These are phyloP conservation scores for Polytrichum formosum DNA, from an alignment of 225 moss, liverwort and hornwort genomes.

Conservation along the genomic window DNA sequence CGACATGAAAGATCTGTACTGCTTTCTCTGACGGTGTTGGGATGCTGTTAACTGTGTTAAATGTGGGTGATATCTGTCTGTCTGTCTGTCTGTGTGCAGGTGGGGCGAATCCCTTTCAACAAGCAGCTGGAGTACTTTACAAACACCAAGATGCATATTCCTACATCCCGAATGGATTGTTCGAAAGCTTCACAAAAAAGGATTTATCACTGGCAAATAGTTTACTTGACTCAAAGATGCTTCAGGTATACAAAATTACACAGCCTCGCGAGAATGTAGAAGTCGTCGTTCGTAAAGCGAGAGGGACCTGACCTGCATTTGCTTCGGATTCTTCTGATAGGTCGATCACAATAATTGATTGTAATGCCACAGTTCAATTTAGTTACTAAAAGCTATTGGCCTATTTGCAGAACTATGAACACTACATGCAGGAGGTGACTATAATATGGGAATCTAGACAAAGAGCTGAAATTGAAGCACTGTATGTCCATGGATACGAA, in stretches of 20 bases:
- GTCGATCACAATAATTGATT: background rate
- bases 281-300: too few species aligned
- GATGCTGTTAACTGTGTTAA: too few species aligned
- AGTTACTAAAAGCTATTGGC: background rate
- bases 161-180: conserved; percentile 48
- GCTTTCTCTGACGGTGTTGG: too few species aligned
- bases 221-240: conserved; percentile 71
- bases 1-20: too few species aligned
- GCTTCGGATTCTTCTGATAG: too few species aligned
- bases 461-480: conserved; percentile 77
- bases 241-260: conserved; percentile 44
- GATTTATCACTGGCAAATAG: conserved; percentile 60
- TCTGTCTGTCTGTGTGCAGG: conserved; percentile 12
- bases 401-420: conserved; percentile 51
- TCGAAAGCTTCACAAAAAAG: conserved; percentile 55
- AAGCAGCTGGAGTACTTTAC: conserved; percentile 52
- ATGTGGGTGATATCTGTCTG: too few species aligned
- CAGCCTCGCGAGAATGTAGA: too few species aligned
- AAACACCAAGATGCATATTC: conserved; percentile 40
- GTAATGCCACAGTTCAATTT: background rate
- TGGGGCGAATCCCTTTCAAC: conserved; percentile 23
- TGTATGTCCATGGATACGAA: conserved; percentile 66
- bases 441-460: conserved; percentile 59
- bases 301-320: too few species aligned
- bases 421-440: conserved; percentile 56